Evolutionary conservation across 2,329 filamentous ascomycete genomes (phyloP).

Genomic region (Ceratocystis destructans): DNA sequence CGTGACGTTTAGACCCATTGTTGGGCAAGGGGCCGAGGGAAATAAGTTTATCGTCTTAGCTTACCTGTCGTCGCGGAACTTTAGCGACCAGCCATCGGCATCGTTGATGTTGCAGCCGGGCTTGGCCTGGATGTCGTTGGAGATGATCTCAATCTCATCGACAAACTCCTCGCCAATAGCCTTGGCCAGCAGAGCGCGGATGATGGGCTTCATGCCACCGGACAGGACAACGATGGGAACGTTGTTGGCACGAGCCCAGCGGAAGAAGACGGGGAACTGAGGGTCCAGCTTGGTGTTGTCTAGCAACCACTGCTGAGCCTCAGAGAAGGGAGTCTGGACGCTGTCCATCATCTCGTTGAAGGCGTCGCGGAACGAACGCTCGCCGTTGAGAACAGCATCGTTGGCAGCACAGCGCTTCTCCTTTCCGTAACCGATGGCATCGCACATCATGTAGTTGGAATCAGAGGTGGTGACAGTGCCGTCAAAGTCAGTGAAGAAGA

Average conservation of each 20-base stretch:
- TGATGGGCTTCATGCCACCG: slow-evolving; percentile 85
- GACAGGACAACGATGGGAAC: slow-evolving; percentile 86
- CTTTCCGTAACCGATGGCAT: slow-evolving; percentile 74
- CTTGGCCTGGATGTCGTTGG: slow-evolving; percentile 59
- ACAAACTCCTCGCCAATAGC: slow-evolving; percentile 64
- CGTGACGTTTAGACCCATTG: slow-evolving; percentile 6
- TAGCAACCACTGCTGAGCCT: slow-evolving; percentile 67
- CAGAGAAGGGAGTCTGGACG: slow-evolving; percentile 61
- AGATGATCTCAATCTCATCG: slow-evolving; percentile 73
- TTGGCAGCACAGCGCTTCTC: slow-evolving; percentile 60
- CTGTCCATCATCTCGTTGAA: slow-evolving; percentile 90
- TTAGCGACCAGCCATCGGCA: slow-evolving; percentile 73
- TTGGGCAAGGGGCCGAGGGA: neutral
- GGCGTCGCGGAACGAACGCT: slow-evolving; percentile 63
- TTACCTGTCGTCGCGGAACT: slow-evolving; percentile 61
- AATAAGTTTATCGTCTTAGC: slow-evolving; percentile 35
- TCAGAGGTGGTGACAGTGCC: slow-evolving; percentile 74
- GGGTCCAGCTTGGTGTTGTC: slow-evolving; percentile 82
- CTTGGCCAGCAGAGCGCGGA: slow-evolving; percentile 65
- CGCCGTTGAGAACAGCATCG: slow-evolving; percentile 58
- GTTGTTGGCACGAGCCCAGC: slow-evolving; percentile 67
- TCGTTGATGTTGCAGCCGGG: slow-evolving; percentile 61
- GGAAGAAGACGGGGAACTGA: slow-evolving; percentile 73
- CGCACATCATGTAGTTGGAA: slow-evolving; percentile 62
- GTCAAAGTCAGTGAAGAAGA: slow-evolving; percentile 99